Evolutionary conservation across 106 monocot species (phyloP).

Genomic region (Dioscorea alata): DNA sequence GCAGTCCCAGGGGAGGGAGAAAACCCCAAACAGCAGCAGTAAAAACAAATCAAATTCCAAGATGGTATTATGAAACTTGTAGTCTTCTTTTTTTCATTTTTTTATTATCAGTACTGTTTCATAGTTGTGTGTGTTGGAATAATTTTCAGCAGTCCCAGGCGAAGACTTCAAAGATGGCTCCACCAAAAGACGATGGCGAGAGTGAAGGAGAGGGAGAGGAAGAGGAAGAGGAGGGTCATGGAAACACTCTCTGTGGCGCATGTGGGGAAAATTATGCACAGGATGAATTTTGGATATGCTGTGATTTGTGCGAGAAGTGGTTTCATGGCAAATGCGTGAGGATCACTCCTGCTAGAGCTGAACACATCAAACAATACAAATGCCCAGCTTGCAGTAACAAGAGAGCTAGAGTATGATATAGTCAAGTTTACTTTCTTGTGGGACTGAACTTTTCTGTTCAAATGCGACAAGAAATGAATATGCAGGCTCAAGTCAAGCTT

Average conservation of each 20-base stretch:
- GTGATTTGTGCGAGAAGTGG: constrained; percentile 85
- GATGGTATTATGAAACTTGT: constrained; percentile 11
- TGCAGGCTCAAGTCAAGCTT: too few relatives aligned
- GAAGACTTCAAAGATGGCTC: constrained; percentile 47
- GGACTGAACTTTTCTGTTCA: too few relatives aligned
- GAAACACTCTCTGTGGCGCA: constrained; percentile 65
- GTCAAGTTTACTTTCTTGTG: neutral
- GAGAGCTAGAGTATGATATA: constrained; percentile 45
- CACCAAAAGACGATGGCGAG: constrained; percentile 37
- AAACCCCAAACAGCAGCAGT: constrained; percentile 52
- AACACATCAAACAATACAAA: constrained; percentile 96
- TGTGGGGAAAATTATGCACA: constrained; percentile 64
- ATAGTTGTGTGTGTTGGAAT: constrained; percentile 12
- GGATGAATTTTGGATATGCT: constrained; percentile 92
- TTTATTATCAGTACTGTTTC: neutral
- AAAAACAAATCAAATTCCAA: constrained; percentile 71
- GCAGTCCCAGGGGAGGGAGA: constrained; percentile 69
- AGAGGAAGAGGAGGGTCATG: constrained; percentile 69
- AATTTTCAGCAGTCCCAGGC: constrained; percentile 29
- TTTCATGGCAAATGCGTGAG: constrained; percentile 85
- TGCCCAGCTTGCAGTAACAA: constrained; percentile 85
- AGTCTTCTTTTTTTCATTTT: neutral
- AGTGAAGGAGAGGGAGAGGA: constrained; percentile 44
- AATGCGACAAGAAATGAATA: too few relatives aligned
- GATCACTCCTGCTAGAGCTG: constrained; percentile 83